These are phyloP conservation scores for Lentinula raphanica DNA, from an alignment of 768 basidiomycete species.

Conservation along the genomic window DNA sequence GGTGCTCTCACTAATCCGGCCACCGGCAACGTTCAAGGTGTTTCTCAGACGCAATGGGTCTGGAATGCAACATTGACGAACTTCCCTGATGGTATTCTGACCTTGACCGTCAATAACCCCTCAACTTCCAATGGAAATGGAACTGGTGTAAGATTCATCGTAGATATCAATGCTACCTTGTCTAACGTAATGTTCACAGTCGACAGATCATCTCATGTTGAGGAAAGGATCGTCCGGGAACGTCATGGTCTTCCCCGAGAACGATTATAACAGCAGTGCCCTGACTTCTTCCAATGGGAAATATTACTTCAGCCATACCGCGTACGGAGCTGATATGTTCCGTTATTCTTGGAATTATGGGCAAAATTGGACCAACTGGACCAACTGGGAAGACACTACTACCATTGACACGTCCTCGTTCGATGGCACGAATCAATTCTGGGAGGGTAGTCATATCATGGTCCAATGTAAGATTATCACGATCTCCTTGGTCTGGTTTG, in stretches of 20 bases:
- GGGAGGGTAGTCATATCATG: conserved; percentile 81
- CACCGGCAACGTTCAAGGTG: conserved; percentile 47
- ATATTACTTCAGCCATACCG: conserved; percentile 76
- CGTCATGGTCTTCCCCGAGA: conserved; percentile 83
- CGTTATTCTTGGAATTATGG: conserved; percentile 87
- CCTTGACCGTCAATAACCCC: conserved; percentile 62
- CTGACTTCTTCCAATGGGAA: conserved; percentile 57
- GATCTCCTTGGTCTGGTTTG: conserved; percentile 12
- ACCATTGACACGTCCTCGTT: conserved; percentile 58
- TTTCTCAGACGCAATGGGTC: conserved; percentile 54
- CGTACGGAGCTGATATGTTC: conserved; percentile 82
- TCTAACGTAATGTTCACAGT: conserved; percentile 41
- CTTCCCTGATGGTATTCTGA: conserved; percentile 79
- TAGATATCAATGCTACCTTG: conserved; percentile 30
- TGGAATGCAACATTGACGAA: conserved; percentile 73
- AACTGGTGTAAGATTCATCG: conserved; percentile 52
- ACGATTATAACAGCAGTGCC: conserved; percentile 65
- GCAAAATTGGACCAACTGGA: conserved; percentile 79
- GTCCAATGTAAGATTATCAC: conserved; percentile 70
- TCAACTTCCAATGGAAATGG: conserved; percentile 35
- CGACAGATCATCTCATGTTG: conserved; percentile 71
- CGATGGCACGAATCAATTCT: conserved; percentile 47
- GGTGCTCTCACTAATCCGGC: conserved; percentile 41
- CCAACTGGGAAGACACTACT: conserved; percentile 69
- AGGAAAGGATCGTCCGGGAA: conserved; percentile 76